These are phyloP conservation scores for Pseudocercospora cruenta DNA, from an alignment of 2,329 filamentous ascomycete genomes.

Conservation along the genomic window DNA sequence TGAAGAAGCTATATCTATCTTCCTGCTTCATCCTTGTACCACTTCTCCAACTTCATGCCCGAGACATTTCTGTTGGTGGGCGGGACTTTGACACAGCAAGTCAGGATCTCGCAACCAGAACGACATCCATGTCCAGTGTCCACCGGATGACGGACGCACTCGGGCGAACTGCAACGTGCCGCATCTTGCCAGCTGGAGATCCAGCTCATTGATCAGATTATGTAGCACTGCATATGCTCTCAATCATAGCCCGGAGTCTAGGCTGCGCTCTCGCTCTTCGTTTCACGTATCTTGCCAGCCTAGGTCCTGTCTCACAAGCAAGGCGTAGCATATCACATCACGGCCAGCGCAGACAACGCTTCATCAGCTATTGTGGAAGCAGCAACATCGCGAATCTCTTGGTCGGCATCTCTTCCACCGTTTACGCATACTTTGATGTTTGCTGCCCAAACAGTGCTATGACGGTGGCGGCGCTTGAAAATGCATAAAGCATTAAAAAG, in stretches of 20 bases:
- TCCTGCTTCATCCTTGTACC: not conserved
- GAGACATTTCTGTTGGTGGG: no score
- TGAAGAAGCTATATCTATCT: not conserved
- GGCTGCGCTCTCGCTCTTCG: no score
- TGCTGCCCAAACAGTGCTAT: not conserved
- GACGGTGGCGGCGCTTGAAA: not conserved
- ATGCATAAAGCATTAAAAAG: not conserved
- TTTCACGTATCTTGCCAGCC: not conserved
- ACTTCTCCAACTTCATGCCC: not conserved
- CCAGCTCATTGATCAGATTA: not conserved
- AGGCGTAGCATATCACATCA: not conserved
- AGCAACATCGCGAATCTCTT: no score
- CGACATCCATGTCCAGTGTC: not conserved
- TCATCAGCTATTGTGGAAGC: not conserved
- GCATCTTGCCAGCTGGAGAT: no score
- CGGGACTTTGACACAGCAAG: no score
- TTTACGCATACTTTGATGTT: not conserved
- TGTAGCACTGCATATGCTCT: not conserved
- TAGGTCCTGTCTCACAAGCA: not conserved
- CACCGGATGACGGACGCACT: not conserved
- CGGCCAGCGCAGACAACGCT: not conserved
- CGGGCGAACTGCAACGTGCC: slow-evolving; percentile 3
- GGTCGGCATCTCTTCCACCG: not conserved
- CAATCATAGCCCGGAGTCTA: no score
- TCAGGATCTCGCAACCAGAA: not conserved